Conservation (phyloP, 805 yeast species). For the Saturnispora mendoncae region DNA sequence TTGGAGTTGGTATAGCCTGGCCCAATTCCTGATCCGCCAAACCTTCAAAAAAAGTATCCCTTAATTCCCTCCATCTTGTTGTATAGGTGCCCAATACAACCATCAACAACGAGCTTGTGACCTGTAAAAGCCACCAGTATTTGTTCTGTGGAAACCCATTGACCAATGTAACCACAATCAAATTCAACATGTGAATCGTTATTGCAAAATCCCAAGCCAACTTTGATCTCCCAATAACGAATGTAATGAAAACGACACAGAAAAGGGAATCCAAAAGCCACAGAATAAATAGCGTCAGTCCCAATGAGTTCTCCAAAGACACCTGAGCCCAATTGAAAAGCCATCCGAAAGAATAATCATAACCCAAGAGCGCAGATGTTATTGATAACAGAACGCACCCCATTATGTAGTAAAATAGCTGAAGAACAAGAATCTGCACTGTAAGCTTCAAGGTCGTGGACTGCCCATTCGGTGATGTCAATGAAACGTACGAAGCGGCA, state of each 20-base stretch:
- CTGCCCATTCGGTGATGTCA: slow-evolving; percentile 2
- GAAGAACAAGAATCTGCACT: slow-evolving; percentile 66
- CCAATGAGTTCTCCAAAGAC: slow-evolving; percentile 67
- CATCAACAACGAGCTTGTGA: slow-evolving; percentile 56
- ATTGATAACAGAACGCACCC: slow-evolving; percentile 60
- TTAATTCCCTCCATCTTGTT: slow-evolving; percentile 83
- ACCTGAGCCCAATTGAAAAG: slow-evolving; percentile 75
- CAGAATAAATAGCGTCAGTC: slow-evolving; percentile 59
- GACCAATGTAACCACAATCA: slow-evolving; percentile 58
- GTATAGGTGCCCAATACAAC: slow-evolving; percentile 82
- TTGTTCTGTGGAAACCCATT: slow-evolving; percentile 61
- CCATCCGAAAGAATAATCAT: slow-evolving; percentile 57
- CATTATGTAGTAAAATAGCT: slow-evolving; percentile 65
- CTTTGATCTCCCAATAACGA: slow-evolving; percentile 87
- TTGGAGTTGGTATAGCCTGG: slow-evolving; percentile 8
- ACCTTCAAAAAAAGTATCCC: slow-evolving; percentile 85
- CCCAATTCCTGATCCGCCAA: slow-evolving; percentile 55
- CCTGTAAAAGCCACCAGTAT: slow-evolving; percentile 81
- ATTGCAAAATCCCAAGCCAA: slow-evolving; percentile 94
- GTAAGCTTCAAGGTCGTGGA: slow-evolving; percentile 10
- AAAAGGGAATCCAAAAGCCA: slow-evolving; percentile 83
- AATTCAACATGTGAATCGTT: slow-evolving; percentile 79
- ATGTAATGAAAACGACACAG: slow-evolving; percentile 74
- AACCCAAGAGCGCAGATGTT: slow-evolving; percentile 62
- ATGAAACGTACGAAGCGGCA: neutral